Base-by-base conservation (phyloP, 176 grass and related monocot genomes). In the Areca catechu region DNA sequence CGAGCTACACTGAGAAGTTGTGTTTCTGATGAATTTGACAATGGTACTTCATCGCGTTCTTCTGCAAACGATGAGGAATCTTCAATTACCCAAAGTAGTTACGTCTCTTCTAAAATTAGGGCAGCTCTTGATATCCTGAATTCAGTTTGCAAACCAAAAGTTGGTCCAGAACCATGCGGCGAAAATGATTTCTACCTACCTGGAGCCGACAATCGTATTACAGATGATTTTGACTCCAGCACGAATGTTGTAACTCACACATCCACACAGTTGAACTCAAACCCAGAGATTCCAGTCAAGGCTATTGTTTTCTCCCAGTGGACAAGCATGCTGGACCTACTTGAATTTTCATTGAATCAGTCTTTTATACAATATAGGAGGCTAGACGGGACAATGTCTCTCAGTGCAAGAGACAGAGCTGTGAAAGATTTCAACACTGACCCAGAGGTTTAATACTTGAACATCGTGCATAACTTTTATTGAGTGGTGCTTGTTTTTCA, bases 291-390 rank as follows among this genome's bases (percentile, higher is more conserved):
- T 29, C 94, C 88, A 15, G 71, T 69, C n/a, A 98, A 98, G 72
- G 94, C 94, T 16, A 98, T 98, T 56, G 81, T 98, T 58, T 98
- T 98, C 67, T 93, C 94, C 14, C 94, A 98, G 65, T 98, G 94
- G 94, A 98, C 94, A 71, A 86, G 94, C 59, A 98, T 98, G 94
- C 63, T 98, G 18, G 75, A 98, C 80, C 76, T 98, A 73, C 61
- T 98, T 50, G 94, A 98, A 67, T 21, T 81, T 77, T 85, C 79
- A 61, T 61, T 98, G 63, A 98, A 98, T 68, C 62, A 20, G 28
- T 80, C 76, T 66, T 77, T 85, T 71, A 89, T 93, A 77, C 94
- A 89, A 58, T 98, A 93, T 81, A 83, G 94, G 75, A 92, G 94
- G 68, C 78, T 98, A 55, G 94, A 98, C 20, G 88, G 94, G 71